Base-by-base conservation (phyloP, 139 green algal genomes). In the Pseudopediastrum boryanum region DNA sequence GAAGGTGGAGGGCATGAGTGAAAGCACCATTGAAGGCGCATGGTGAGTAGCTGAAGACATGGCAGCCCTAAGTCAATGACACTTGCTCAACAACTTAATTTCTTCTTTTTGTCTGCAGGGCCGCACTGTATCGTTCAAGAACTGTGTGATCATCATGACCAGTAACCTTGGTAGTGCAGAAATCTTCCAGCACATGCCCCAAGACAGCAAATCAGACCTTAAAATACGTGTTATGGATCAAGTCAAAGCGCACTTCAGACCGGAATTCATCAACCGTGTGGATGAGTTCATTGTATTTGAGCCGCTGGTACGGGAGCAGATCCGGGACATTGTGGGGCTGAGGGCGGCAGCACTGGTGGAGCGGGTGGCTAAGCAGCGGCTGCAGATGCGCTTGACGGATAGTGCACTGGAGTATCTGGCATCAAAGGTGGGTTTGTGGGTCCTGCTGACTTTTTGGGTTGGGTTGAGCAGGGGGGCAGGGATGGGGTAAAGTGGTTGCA, bases 201-300 rank as follows among this genome's bases (percentile, higher is more conserved):
- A 23, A 38, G 78, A 78, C 78, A 83, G 50, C 70, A 70, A 43
- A 31, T 41, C 51, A 39, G 79, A 35, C 1, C 65, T 82, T 27
- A 83, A 69, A 29, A 54, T 63, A n/a, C 48, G 63, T 4, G 84
- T 89, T 0, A 90, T 92, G 88, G 81, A 85, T 67, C 82, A 87
- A 25, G 95, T 98, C 54, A 90, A 91, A 48, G 71, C 68, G 0
- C 85, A 94, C 79, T 98, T 99, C 91, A 86, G 71, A 56, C 74
- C 74, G 1, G 94, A 98, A 88, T 98, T 98, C 77, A 84, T 98
- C 73, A 98, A 98, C 86, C 85, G 95, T 59, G 88, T 99, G 39
- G 96, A 99, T 86, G 96, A 99, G 82, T 99, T 97, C 87, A 96
- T 98, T 70, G 94, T 98, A 13, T 99, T 99, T 84, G 85, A 97